Percentiles rank a stretch among this genome's conserved stretches.
Evolutionary conservation across 1,284 basidiomycete species (phyloP).

Genomic region (Papiliotrema nemorosa): DNA sequence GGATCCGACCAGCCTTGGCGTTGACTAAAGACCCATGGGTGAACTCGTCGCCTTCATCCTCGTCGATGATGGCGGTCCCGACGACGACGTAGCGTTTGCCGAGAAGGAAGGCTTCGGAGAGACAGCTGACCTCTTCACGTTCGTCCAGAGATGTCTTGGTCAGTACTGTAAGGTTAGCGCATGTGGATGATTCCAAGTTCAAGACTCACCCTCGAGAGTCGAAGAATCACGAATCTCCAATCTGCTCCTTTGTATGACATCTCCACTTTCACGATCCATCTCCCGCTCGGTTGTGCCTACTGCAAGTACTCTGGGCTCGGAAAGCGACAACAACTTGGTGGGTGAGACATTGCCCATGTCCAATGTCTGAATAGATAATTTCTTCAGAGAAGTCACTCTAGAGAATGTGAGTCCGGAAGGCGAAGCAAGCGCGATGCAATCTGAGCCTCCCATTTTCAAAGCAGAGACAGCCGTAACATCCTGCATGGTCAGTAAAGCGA

Average conservation of each 20-base stretch:
- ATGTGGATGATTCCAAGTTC: neutral
- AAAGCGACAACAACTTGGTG: slow-evolving; percentile 60
- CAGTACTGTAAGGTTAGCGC: slow-evolving; percentile 19
- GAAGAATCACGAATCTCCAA: slow-evolving; percentile 67
- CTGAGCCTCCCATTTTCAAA: slow-evolving; percentile 52
- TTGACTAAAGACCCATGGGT: slow-evolving; percentile 19
- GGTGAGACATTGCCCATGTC: slow-evolving; percentile 66
- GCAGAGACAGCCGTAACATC: slow-evolving; percentile 59
- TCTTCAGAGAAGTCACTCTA: slow-evolving; percentile 65
- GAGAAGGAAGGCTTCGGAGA: slow-evolving; percentile 25
- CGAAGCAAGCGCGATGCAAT: slow-evolving; percentile 61
- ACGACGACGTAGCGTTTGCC: slow-evolving; percentile 38
- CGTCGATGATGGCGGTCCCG: slow-evolving; percentile 40
- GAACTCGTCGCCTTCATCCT: slow-evolving; percentile 29
- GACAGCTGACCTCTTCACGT: slow-evolving; percentile 31
- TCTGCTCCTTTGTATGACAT: slow-evolving; percentile 55
- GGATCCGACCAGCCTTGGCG: slow-evolving; percentile 37
- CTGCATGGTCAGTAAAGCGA: slow-evolving; percentile 47
- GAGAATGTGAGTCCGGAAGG: slow-evolving; percentile 61
- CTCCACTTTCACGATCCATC: slow-evolving; percentile 59
- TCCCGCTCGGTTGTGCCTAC: slow-evolving; percentile 58
- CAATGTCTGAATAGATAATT: slow-evolving; percentile 75
- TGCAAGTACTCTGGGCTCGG: slow-evolving; percentile 59
- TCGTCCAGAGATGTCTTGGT: slow-evolving; percentile 20
- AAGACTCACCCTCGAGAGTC: slow-evolving; percentile 60